A percentile compares a stretch with the other conserved stretches of the same genome.
phyloP scores from a whole-genome alignment of 1,284 basidiomycete species.

The Ustilago tritici region DNA sequence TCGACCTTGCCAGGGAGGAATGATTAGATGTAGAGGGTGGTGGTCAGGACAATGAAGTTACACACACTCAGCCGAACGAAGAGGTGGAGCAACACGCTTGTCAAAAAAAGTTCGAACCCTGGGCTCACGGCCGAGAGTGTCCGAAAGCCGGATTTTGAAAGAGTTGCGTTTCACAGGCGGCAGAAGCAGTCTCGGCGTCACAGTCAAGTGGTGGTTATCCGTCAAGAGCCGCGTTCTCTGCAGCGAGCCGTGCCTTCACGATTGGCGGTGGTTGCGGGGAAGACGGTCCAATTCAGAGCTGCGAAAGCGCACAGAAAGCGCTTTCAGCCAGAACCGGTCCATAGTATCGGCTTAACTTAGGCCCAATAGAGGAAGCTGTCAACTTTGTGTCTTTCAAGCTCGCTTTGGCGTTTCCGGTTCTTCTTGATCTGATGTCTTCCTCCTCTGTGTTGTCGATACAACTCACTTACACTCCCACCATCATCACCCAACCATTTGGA shows the following conservation, averaged over 20 bases:
- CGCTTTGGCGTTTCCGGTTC: constrained; percentile 31
- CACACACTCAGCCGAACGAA: background rate
- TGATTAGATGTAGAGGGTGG: background rate
- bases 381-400: constrained; percentile 6
- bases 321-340: constrained; percentile 9
- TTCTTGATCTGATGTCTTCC: background rate
- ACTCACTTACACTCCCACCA: background rate
- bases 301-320: background rate
- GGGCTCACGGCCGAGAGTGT: constrained; percentile 31
- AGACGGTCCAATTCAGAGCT: constrained; percentile 25
- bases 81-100: background rate
- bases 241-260: background rate
- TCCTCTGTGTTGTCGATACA: background rate
- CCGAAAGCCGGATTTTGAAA: background rate
- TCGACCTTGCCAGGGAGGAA: background rate
- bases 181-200: constrained; percentile 3
- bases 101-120: constrained; percentile 15
- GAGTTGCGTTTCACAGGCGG: background rate
- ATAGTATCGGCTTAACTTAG: constrained; percentile 18
- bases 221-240: constrained; percentile 1
- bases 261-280: constrained; percentile 27
- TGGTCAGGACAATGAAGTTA: background rate
- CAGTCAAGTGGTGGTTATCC: background rate
- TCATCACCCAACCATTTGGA: background rate
- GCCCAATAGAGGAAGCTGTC: background rate